Base-by-base conservation (phyloP, 257 asterid genomes). In the Coffea eugenioides region DNA sequence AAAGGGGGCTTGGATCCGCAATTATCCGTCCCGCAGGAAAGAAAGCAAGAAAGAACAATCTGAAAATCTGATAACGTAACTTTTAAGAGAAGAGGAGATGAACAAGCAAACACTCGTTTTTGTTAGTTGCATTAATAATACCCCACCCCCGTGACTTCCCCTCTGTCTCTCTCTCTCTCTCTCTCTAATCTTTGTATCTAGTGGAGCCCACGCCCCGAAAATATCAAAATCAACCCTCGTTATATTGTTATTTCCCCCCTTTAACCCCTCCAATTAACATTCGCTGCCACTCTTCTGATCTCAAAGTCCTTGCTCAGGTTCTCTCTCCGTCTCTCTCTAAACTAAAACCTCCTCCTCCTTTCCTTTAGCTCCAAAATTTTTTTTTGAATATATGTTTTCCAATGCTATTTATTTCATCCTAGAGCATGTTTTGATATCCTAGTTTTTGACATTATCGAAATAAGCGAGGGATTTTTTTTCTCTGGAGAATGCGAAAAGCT, bases 1-100 rank as follows among this genome's bases (percentile, higher is more conserved):
- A 65, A 13, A 25, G 56, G 79, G 61, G 52, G 34, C 34, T 80
- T 61, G 21, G 31, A 45, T 72, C 64, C 41, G 64, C 62, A 76
- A 69, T 76, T 80, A 52, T 80, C 64, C 62, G 10, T 25, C 23
- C 21, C 43, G 43, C 14, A 43, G 27, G 39, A 16, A 59, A 8
- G 52, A 76, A 31, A 31, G 34, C 34, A 46, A 67, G 34, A 16
- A 11, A 34, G 16, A 41, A 12, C 20, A 27, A 52, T 31, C 48
- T 1, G 75, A 48, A 81, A 59, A 62, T 79, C 73, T 36, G 80
- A 69, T 78, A 74, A 82, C 80, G 83, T 82, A 69, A 48, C 57
- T 66, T 82, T 82, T 16, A 82, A 82, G 80, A 13, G 85, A 82
- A 82, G 76, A 72, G 71, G 71, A 25, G 45, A 65, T 56, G 11